Evolutionary conservation across 1,139 yeast genomes (phyloP).

Genomic region (Casaregolazyma lundiana): DNA sequence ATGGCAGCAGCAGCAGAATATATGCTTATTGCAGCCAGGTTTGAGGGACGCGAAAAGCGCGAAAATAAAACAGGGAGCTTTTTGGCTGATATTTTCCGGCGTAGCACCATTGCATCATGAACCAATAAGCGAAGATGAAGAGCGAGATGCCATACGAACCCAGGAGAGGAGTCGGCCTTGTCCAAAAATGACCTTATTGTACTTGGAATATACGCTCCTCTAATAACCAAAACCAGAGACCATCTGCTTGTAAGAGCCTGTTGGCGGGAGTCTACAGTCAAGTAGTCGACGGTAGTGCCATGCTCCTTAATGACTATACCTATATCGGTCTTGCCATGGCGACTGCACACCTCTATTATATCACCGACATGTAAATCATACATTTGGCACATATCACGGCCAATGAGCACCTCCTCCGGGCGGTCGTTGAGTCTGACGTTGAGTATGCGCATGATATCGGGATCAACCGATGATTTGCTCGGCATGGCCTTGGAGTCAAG

Average conservation of each 20-base stretch:
- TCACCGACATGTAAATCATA: constrained; percentile 12
- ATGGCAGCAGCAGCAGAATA: constrained; percentile 4
- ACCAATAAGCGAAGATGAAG: constrained; percentile 11
- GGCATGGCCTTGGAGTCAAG: constrained; percentile 2
- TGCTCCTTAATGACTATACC: constrained; percentile 11
- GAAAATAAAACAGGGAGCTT: constrained; percentile 15
- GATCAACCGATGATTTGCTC: neutral
- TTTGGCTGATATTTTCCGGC: constrained; percentile 13
- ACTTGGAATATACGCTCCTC: neutral
- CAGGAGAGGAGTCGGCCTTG: neutral
- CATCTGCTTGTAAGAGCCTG: constrained; percentile 2
- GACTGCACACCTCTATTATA: constrained; percentile 13
- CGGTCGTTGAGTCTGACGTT: neutral
- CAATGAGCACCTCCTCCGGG: neutral
- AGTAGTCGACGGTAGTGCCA: neutral
- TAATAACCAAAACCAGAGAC: neutral
- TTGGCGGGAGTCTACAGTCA: neutral
- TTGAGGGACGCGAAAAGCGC: constrained; percentile 10
- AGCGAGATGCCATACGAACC: constrained; percentile 4
- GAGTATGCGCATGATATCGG: constrained; percentile 3
- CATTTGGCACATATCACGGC: constrained; percentile 1
- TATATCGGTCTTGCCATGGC: constrained; percentile 16
- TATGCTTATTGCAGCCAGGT: constrained; percentile 5
- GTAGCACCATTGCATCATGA: constrained; percentile 10
- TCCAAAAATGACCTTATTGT: neutral